phyloP scores from a whole-genome alignment of 345 rosid genomes.

The Syzygium jambos region DNA sequence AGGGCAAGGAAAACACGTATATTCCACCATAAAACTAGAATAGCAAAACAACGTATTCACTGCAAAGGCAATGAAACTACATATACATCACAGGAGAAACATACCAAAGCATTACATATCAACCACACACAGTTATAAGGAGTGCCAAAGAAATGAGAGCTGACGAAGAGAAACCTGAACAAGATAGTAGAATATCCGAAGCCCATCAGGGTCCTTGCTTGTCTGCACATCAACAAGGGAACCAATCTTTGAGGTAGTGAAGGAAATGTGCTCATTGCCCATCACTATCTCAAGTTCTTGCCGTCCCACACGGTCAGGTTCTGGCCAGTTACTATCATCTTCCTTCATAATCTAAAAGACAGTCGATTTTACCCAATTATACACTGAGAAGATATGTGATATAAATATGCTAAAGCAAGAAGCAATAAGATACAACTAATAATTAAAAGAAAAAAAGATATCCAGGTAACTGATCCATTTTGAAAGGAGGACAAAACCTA shows the following conservation, averaged over 20 bases:
- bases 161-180: constrained; percentile 65
- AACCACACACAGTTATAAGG: not conserved
- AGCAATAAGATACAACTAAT: not conserved
- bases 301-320: constrained; percentile 91
- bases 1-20: not conserved
- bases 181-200: constrained; percentile 94
- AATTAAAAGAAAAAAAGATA: not conserved
- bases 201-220: constrained; percentile 97
- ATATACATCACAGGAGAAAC: not conserved
- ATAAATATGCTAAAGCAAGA: not conserved
- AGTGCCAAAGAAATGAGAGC: not conserved
- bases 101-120: not conserved
- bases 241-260: constrained; percentile 94
- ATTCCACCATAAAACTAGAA: not conserved
- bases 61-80: not conserved
- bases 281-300: constrained; percentile 98
- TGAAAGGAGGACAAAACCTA: not conserved
- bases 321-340: constrained; percentile 98
- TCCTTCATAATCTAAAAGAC: constrained; percentile 86
- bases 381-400: not conserved
- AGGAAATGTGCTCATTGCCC: constrained; percentile 97
- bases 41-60: not conserved
- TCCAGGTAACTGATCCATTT: not conserved
- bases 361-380: not conserved
- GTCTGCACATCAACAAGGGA: constrained; percentile 95